These are phyloP conservation scores for Cyclostephanos tholiformis DNA, from an alignment of 108 stramenopile genomes.

Conservation along the genomic window DNA sequence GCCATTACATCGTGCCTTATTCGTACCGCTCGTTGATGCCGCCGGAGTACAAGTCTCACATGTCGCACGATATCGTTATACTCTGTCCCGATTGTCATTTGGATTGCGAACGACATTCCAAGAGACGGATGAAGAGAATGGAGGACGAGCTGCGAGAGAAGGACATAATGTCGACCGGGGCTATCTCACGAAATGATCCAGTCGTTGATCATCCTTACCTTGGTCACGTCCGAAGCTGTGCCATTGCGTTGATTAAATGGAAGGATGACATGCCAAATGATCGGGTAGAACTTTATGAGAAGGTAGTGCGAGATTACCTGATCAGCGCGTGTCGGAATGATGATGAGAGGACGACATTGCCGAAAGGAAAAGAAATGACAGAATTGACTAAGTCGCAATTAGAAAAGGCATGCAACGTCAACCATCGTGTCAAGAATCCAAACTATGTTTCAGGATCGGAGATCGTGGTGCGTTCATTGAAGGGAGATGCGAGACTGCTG, in stretches of 20 bases:
- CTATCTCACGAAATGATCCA: slow-evolving; percentile 9
- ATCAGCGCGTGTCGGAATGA: slow-evolving; percentile 12
- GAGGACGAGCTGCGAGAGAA: slow-evolving; percentile 36
- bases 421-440: slow-evolving; percentile 61
- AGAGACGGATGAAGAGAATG: slow-evolving; percentile 50
- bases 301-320: slow-evolving; percentile 33
- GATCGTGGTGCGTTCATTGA: slow-evolving; percentile 51
- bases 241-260: slow-evolving; percentile 61
- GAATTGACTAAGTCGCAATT: slow-evolving; percentile 48
- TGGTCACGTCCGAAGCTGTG: slow-evolving; percentile 63
- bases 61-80: slow-evolving; percentile 84
- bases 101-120: slow-evolving; percentile 49
- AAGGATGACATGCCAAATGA: slow-evolving; percentile 53
- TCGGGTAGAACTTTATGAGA: slow-evolving; percentile 38
- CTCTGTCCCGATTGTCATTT: slow-evolving; percentile 82
- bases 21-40: slow-evolving; percentile 69
- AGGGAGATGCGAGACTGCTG: slow-evolving; percentile 41
- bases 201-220: slow-evolving; percentile 33
- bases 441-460: slow-evolving; percentile 65
- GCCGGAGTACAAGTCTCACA: slow-evolving; percentile 74
- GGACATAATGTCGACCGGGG: slow-evolving; percentile 5
- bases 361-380: slow-evolving; percentile 23
- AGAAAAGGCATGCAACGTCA: slow-evolving; percentile 52
- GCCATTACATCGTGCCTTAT: slow-evolving; percentile 86
- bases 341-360: slow-evolving; percentile 27